Evolutionary conservation across 2,329 filamentous ascomycete species (phyloP).

Genomic region (Leptographium lundbergii): DNA sequence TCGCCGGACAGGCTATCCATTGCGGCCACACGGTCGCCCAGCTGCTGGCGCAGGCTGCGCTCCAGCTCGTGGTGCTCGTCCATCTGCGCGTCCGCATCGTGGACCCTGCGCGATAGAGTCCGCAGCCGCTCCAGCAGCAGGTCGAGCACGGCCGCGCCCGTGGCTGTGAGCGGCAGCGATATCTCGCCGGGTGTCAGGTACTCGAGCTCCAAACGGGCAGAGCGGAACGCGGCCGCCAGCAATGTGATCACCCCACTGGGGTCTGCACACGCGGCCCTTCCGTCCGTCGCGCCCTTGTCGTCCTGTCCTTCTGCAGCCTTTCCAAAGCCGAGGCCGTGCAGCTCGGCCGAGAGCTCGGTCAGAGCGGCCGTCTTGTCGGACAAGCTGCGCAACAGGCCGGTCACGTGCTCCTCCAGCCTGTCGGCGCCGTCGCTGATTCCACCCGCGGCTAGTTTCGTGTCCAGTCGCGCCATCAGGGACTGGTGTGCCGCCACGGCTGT

Average conservation of each 20-base stretch:
- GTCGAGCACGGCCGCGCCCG: slow-evolving; percentile 43
- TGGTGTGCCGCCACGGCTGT: slow-evolving; percentile 34
- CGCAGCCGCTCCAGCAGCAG: slow-evolving; percentile 38
- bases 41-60: slow-evolving; percentile 41
- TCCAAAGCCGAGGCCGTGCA: slow-evolving; percentile 38
- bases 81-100: slow-evolving; percentile 38
- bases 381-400: slow-evolving; percentile 29
- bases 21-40: slow-evolving; percentile 37
- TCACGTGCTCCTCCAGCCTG: slow-evolving; percentile 29
- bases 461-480: slow-evolving; percentile 24
- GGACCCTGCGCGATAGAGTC: slow-evolving; percentile 30
- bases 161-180: slow-evolving; percentile 36
- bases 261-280: slow-evolving; percentile 18
- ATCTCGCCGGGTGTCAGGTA: slow-evolving; percentile 48
- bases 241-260: slow-evolving; percentile 34
- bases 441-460: slow-evolving; percentile 19
- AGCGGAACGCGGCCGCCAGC: slow-evolving; percentile 37
- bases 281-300: slow-evolving; percentile 32
- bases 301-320: slow-evolving; percentile 19
- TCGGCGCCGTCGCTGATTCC: slow-evolving; percentile 4
- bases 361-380: slow-evolving; percentile 37
- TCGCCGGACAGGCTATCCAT: slow-evolving; percentile 35
- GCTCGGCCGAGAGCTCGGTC: slow-evolving; percentile 28
- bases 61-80: slow-evolving; percentile 49
- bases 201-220: slow-evolving; percentile 47